Base-by-base conservation (phyloP, 225 moss, liverwort and hornwort species). In the Antitrichia curtipendula region DNA sequence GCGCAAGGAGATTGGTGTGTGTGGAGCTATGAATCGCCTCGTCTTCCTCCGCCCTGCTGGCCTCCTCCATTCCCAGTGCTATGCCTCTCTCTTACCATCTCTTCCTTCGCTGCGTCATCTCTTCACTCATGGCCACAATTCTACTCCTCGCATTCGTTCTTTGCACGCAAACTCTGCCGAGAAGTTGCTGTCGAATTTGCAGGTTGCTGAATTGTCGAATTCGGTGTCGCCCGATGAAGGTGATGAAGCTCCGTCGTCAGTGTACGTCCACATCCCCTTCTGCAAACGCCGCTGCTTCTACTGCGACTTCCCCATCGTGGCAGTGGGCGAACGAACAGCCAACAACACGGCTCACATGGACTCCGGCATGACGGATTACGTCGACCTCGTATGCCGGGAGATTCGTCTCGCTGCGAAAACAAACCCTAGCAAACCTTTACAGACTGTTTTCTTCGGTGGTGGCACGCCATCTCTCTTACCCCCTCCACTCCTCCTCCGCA, bases 201-300 rank as follows among this genome's bases (percentile, higher is more conserved):
- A 61, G 66, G 82, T 38, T 29, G 58, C 78, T 78, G 61, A 58
- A 74, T 40, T 20, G 50, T 23, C 70, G 57, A 85, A 73, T 82
- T 65, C 62, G 68, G 84, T 81, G 62, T 57, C 24, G 60, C 78
- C 86, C 14, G 80, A 75, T 53, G 91, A 85, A 57, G 66, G n/a
- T 54, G 64, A 83, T 31, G 93, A 86, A 53, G 75, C 63, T 72
- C 45, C 94, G 41, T 92, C 97, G 14, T 93, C 97, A 13, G 98
- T 91, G 19, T 99, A 97, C 83, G 89, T 99, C 60, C 96, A 99
- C 68, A 94, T 99, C 57, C 97, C 98, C 7, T 97, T 99, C 74
- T 99, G 97, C 84, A 93, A 97, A 78, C 95, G 96, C 59, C 95
- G 98, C 72, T 99, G 98, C 89, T 97, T 95, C 83, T 99, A 99